Evolutionary conservation across 2,329 filamentous ascomycete genomes (phyloP).

Genomic region (Drechslera avenae): DNA sequence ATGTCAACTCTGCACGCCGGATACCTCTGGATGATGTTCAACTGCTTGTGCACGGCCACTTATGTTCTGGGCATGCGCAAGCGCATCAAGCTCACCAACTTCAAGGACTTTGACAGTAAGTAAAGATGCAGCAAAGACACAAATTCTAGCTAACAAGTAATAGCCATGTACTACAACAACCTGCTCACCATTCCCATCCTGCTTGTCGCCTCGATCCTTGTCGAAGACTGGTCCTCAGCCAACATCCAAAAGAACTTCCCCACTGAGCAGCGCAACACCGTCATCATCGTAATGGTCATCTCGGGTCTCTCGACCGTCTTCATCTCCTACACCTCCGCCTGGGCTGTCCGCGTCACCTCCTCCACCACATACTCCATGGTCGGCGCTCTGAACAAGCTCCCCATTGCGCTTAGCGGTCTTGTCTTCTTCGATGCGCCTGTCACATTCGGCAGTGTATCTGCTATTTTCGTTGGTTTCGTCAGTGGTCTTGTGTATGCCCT

Average conservation of each 20-base stretch:
- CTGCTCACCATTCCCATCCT: constrained; percentile 94
- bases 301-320: constrained; percentile 93
- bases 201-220: constrained; percentile 75
- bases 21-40: constrained; percentile 97
- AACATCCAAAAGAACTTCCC: constrained; percentile 93
- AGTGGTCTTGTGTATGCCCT: constrained; percentile 90
- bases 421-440: constrained; percentile 95
- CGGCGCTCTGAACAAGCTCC: constrained; percentile 95
- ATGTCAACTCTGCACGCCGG: constrained; percentile 91
- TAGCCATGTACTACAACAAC: constrained; percentile 99
- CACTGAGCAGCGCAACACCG: constrained; percentile 73
- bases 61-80: constrained; percentile 95
- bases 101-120: constrained; percentile 99
- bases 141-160: constrained; percentile 14
- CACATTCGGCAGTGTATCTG: constrained; percentile 87
- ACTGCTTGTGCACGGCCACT: constrained; percentile 90
- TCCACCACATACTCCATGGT: constrained; percentile 99
- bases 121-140: not conserved
- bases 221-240: constrained; percentile 88
- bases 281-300: constrained; percentile 89
- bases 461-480: constrained; percentile 88
- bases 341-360: constrained; percentile 96
- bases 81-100: constrained; percentile 99
- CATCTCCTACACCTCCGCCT: constrained; percentile 99
- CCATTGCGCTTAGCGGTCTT: constrained; percentile 88